phyloP scores from a whole-genome alignment of 1,284 basidiomycete genomes.

The Cryptococcus sp. region DNA sequence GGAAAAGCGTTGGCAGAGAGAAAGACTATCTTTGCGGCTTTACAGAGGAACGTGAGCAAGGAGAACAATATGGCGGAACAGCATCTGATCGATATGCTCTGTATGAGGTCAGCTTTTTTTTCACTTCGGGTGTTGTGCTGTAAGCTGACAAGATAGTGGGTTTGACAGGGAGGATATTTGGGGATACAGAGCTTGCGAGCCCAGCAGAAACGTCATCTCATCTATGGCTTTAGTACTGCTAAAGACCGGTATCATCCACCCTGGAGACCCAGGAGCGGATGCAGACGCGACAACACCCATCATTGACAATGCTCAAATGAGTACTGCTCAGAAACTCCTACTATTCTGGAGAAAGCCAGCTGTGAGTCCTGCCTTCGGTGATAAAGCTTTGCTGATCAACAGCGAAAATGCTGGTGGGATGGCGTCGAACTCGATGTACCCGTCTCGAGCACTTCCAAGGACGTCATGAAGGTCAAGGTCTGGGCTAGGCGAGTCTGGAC shows the following conservation, averaged over 20 bases:
- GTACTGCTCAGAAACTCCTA: slow-evolving; percentile 93
- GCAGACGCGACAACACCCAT: slow-evolving; percentile 21
- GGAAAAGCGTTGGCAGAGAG: slow-evolving; percentile 85
- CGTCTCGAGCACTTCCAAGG: slow-evolving; percentile 38
- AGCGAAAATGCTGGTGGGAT: slow-evolving; percentile 99
- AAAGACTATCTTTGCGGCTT: slow-evolving; percentile 90
- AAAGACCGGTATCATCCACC: slow-evolving; percentile 90
- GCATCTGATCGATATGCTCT: slow-evolving; percentile 99
- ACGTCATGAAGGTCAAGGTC: slow-evolving; percentile 66
- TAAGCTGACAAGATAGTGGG: slow-evolving; percentile 57
- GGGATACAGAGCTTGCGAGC: slow-evolving; percentile 95
- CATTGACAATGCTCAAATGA: slow-evolving; percentile 87
- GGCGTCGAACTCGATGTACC: slow-evolving; percentile 84
- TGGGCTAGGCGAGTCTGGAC: slow-evolving; percentile 99
- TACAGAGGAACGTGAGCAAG: slow-evolving; percentile 98
- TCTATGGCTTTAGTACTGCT: slow-evolving; percentile 95
- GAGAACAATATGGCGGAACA: slow-evolving; percentile 99
- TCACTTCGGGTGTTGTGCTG: background rate
- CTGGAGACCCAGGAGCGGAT: slow-evolving; percentile 26
- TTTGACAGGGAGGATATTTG: slow-evolving; percentile 95
- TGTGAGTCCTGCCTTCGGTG: slow-evolving; percentile 53
- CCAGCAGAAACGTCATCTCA: slow-evolving; percentile 92
- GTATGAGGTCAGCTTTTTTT: slow-evolving; percentile 74
- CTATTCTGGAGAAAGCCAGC: slow-evolving; percentile 99
- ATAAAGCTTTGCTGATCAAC: background rate